Conservation (phyloP, 257 asterid genomes). For the Nicotiana sylvestris region DNA sequence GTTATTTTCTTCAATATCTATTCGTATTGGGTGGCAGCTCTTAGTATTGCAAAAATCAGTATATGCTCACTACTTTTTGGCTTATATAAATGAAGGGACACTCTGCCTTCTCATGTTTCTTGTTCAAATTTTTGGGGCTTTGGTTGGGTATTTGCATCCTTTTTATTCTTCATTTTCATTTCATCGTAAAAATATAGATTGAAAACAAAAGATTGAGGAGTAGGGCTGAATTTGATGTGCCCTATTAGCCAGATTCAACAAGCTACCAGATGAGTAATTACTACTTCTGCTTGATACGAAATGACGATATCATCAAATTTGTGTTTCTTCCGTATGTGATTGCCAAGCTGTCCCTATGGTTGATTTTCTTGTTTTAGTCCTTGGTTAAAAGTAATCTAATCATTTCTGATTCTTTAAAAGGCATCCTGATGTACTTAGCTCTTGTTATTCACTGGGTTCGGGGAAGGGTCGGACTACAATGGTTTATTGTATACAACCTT, state of each 20-base stretch:
- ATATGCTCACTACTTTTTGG: neutral
- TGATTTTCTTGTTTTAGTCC: neutral
- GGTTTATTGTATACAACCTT: too few relatives aligned
- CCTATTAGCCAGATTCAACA: neutral
- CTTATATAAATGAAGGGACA: constrained; percentile 5
- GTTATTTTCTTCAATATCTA: constrained; percentile 33
- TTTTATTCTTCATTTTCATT: neutral
- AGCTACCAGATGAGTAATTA: neutral
- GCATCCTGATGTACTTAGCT: too few relatives aligned
- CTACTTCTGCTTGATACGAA: neutral
- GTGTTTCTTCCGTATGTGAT: neutral
- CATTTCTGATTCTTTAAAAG: too few relatives aligned
- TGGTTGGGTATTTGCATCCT: neutral
- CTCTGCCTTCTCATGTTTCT: neutral
- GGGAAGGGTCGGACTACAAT: too few relatives aligned
- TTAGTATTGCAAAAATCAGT: constrained; percentile 23
- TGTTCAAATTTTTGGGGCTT: neutral
- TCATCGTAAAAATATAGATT: neutral
- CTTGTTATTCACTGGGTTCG: too few relatives aligned
- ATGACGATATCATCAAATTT: neutral
- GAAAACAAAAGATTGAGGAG: neutral
- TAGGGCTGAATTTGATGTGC: neutral
- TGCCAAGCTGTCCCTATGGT: neutral
- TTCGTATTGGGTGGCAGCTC: constrained; percentile 32
- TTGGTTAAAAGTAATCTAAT: too few relatives aligned